Evolutionary conservation across 176 grass and related monocot species (phyloP).

Genomic region (Poa annua): DNA sequence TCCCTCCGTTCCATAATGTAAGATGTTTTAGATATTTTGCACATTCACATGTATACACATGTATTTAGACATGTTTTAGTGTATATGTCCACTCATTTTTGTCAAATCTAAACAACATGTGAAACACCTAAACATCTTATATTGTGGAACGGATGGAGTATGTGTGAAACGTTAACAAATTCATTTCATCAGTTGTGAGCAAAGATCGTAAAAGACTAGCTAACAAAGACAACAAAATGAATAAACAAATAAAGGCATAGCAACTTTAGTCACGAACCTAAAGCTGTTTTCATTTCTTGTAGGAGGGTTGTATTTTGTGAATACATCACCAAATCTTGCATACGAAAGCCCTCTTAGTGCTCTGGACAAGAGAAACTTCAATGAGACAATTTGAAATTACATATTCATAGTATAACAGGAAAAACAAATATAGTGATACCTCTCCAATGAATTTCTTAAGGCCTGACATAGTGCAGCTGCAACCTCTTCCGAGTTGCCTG

Average conservation of each 20-base stretch:
- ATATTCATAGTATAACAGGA: slow-evolving; percentile 38
- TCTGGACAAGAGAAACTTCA: slow-evolving; percentile 52
- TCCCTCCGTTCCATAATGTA: too few relatives aligned
- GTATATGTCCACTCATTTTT: too few relatives aligned
- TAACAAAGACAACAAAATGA: slow-evolving; percentile 25
- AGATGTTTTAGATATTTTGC: too few relatives aligned
- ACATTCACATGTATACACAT: too few relatives aligned
- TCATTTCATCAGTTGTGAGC: slow-evolving; percentile 9
- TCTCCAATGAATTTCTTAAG: slow-evolving; percentile 95
- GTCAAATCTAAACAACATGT: too few relatives aligned
- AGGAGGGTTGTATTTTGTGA: slow-evolving; percentile 79
- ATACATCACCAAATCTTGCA: slow-evolving; percentile 95
- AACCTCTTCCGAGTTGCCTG: slow-evolving; percentile 96
- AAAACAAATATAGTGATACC: slow-evolving; percentile 56
- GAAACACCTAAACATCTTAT: too few relatives aligned
- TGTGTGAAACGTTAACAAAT: slow-evolving; percentile 30
- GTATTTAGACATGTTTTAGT: too few relatives aligned
- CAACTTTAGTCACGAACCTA: slow-evolving; percentile 54
- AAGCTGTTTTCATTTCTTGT: slow-evolving; percentile 76
- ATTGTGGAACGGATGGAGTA: neutral
- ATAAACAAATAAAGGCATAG: slow-evolving; percentile 32
- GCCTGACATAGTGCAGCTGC: slow-evolving; percentile 83
- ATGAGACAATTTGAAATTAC: slow-evolving; percentile 11
- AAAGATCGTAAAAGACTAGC: neutral
- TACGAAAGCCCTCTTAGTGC: slow-evolving; percentile 80